These are phyloP conservation scores for Spathaspora sp. DNA, from an alignment of 1,139 yeast species.

Conservation along the genomic window DNA sequence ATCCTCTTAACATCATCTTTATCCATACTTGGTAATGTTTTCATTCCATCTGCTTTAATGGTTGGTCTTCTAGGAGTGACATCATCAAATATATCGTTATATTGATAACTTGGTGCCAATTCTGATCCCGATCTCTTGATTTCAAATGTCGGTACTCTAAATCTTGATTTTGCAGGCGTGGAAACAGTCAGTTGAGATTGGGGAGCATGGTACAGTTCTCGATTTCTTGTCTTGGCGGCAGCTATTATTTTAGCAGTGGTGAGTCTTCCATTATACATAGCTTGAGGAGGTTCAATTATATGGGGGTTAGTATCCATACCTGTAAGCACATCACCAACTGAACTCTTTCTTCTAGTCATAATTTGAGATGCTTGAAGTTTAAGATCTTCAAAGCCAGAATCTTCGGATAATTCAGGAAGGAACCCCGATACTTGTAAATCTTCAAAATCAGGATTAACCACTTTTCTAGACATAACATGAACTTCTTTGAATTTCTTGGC, in stretches of 20 bases:
- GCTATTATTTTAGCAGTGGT: conserved; percentile 9
- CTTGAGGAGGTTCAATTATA: conserved; percentile 23
- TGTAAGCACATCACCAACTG: conserved; percentile 30
- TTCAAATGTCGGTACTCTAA: conserved; percentile 46
- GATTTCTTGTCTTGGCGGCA: not conserved
- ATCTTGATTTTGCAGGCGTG: conserved; percentile 23
- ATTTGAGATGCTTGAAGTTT: conserved; percentile 23
- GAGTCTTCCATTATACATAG: conserved; percentile 6
- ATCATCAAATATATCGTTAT: conserved; percentile 45
- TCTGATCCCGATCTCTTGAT: conserved; percentile 37
- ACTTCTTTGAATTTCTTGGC: conserved; percentile 40
- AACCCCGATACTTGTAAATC: conserved; percentile 40
- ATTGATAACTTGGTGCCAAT: conserved; percentile 38
- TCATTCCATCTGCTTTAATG: conserved; percentile 41
- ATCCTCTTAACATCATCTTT: conserved; percentile 46
- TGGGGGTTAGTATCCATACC: conserved; percentile 21
- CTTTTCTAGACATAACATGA: conserved; percentile 43
- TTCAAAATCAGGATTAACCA: conserved; percentile 40
- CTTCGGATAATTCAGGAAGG: conserved; percentile 47
- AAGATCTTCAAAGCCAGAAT: conserved; percentile 47
- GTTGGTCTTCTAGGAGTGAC: conserved; percentile 28
- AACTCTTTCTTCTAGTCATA: conserved; percentile 23
- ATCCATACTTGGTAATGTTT: conserved; percentile 49
- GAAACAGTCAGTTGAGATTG: not conserved
- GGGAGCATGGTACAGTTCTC: not conserved